A percentile compares a stretch with the other conserved stretches of the same genome.
phyloP scores from a whole-genome alignment of 1,139 yeast species.

The Entelexis sorbosivorans region DNA sequence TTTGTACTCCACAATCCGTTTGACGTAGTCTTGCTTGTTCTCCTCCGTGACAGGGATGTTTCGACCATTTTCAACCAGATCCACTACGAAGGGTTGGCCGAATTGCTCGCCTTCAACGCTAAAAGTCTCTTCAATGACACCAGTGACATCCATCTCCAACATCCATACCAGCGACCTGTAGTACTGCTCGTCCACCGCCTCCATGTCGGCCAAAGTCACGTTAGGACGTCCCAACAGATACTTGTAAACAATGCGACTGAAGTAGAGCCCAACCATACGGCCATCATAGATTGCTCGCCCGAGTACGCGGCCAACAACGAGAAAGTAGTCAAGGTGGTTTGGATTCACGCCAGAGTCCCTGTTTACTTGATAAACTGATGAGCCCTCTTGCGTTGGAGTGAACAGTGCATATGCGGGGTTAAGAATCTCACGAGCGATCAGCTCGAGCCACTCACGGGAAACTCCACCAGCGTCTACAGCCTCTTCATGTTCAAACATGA shows the following conservation, averaged over 20 bases:
- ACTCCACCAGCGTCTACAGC: conserved; percentile 99
- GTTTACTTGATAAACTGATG: conserved; percentile 92
- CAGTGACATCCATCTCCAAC: conserved; percentile 90
- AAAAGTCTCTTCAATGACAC: conserved; percentile 90
- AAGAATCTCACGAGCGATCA: conserved; percentile 86
- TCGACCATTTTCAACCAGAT: conserved; percentile 71
- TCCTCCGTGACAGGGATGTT: conserved; percentile 80
- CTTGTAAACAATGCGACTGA: conserved; percentile 90
- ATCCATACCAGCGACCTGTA: conserved; percentile 92
- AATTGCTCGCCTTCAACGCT: conserved; percentile 81
- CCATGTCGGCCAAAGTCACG: conserved; percentile 88
- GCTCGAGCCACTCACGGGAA: conserved; percentile 96
- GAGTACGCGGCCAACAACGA: conserved; percentile 85
- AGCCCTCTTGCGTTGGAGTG: conserved; percentile 83
- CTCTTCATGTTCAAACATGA: conserved; percentile 80
- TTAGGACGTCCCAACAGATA: conserved; percentile 59
- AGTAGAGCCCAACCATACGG: conserved; percentile 85
- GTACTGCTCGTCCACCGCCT: conserved; percentile 82
- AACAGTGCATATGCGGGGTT: conserved; percentile 93
- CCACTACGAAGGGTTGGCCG: conserved; percentile 78
- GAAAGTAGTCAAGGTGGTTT: conserved; percentile 77
- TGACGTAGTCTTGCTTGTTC: conserved; percentile 84
- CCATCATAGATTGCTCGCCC: conserved; percentile 91
- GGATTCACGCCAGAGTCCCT: conserved; percentile 77
- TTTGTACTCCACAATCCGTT: conserved; percentile 74